Percentiles rank a stretch among this genome's conserved stretches.
Evolutionary conservation across 306 rosid genomes (phyloP).

Genomic region (Quercus aquifolioides): DNA sequence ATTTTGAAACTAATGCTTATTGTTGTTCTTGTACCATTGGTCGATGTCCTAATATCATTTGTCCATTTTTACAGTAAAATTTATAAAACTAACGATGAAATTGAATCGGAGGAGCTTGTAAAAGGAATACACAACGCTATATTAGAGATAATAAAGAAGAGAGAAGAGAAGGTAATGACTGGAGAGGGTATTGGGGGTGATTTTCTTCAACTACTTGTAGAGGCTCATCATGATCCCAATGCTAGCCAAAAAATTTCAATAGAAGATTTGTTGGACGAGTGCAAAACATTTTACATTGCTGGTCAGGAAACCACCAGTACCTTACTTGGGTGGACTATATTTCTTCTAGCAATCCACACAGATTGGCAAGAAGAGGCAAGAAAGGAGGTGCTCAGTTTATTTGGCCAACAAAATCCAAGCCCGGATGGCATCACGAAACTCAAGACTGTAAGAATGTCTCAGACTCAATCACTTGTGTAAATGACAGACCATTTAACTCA

Average conservation of each 20-base stretch:
- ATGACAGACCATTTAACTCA: no score
- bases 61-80: conserved; percentile 14
- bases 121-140: conserved; percentile 3
- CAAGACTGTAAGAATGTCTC: conserved; percentile 11
- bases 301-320: conserved; percentile 31
- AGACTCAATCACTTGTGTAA: neutral
- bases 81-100: conserved; percentile 17
- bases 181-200: conserved; percentile 24
- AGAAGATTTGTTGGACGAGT: conserved; percentile 29
- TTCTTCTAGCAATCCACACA: conserved; percentile 26
- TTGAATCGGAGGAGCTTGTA: conserved; percentile 7
- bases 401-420: no score
- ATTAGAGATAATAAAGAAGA: conserved; percentile 10
- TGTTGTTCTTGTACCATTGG: no score
- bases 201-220: conserved; percentile 24
- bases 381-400: conserved; percentile 5
- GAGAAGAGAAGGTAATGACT: conserved; percentile 14
- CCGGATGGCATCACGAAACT: conserved; percentile 12
- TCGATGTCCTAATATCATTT: no score
- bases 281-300: conserved; percentile 29
- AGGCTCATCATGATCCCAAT: conserved; percentile 21
- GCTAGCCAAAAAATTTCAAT: conserved; percentile 10
- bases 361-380: conserved; percentile 41
- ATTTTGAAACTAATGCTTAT: no score
- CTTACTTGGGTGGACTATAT: conserved; percentile 25